A percentile compares a stretch with the other conserved stretches of the same genome.
Conservation (phyloP, 306 rosid genomes). For the Urtica urens region DNA sequence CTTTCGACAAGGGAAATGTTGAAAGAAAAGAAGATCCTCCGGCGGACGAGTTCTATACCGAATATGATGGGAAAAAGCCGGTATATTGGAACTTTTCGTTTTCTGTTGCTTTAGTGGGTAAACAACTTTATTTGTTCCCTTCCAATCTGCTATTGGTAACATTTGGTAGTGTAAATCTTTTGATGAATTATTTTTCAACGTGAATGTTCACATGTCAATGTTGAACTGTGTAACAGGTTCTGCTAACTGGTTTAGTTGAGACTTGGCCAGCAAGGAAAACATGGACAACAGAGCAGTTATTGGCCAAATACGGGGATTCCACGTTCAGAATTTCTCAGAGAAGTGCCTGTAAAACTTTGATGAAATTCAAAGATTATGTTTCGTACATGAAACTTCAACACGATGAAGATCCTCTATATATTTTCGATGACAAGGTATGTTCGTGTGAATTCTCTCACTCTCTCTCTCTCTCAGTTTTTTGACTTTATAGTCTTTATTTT, state of each 20-base stretch:
- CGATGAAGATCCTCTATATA: conserved; percentile 94
- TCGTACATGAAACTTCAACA: conserved; percentile 71
- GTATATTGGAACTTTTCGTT: conserved; percentile 23
- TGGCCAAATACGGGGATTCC: conserved; percentile 54
- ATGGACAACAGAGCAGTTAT: conserved; percentile 73
- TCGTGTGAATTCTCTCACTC: background rate
- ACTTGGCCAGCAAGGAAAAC: conserved; percentile 77
- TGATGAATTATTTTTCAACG: background rate
- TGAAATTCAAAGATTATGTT: conserved; percentile 78
- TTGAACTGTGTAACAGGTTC: conserved; percentile 34
- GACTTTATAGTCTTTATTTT: conserved; percentile 3
- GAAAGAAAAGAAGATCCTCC: conserved; percentile 51
- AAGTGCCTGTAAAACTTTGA: conserved; percentile 45
- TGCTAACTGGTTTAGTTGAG: conserved; percentile 69
- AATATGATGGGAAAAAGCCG: conserved; percentile 80
- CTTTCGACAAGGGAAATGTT: conserved; percentile 59
- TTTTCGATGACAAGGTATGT: conserved; percentile 87
- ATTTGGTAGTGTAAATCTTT: too few species aligned
- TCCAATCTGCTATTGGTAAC: background rate
- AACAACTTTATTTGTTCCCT: background rate
- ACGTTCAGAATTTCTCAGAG: conserved; percentile 79
- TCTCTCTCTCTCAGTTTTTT: background rate
- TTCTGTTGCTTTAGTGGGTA: background rate
- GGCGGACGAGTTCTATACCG: conserved; percentile 37
- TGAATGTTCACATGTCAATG: background rate